These are phyloP conservation scores for Arthrobotrys conoides DNA, from an alignment of 2,329 filamentous ascomycete species.

Conservation along the genomic window DNA sequence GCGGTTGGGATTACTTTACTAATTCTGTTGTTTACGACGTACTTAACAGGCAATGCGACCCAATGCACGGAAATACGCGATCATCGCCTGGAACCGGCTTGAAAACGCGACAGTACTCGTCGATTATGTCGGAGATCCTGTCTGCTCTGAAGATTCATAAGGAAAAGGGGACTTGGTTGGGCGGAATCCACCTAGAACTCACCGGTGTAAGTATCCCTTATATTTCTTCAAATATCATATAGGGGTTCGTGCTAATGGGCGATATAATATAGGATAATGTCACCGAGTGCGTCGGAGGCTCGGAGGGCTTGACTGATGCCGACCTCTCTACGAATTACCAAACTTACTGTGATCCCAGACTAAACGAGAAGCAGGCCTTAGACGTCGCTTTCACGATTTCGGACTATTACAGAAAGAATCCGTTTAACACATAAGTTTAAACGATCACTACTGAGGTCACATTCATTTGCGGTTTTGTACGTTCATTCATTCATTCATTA, in stretches of 20 bases:
- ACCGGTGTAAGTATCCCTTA: constrained; percentile 73
- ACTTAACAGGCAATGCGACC: constrained; percentile 80
- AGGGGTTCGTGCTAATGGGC: constrained; percentile 5
- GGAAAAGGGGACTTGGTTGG: constrained; percentile 85
- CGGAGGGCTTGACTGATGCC: constrained; percentile 86
- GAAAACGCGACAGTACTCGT: constrained; percentile 92
- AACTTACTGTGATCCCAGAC: constrained; percentile 91
- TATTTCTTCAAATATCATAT: background rate
- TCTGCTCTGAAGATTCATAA: constrained; percentile 88
- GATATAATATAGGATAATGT: constrained; percentile 77
- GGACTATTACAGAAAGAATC: constrained; percentile 76
- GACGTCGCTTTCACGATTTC: constrained; percentile 95
- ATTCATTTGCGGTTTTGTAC: background rate
- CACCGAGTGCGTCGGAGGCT: constrained; percentile 94
- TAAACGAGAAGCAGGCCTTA: constrained; percentile 98
- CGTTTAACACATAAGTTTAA: constrained; percentile 49
- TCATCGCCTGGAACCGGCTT: constrained; percentile 79
- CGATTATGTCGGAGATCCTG: constrained; percentile 89
- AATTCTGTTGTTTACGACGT: too few relatives aligned
- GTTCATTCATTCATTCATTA: too few relatives aligned
- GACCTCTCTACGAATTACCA: constrained; percentile 93
- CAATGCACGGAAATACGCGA: constrained; percentile 90
- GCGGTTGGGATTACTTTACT: background rate
- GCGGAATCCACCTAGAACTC: constrained; percentile 93
- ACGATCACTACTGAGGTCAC: background rate